A percentile compares a stretch with the other conserved stretches of the same genome.
Evolutionary conservation across 1,139 yeast genomes (phyloP).

Genomic region (Candida frijolesensis): DNA sequence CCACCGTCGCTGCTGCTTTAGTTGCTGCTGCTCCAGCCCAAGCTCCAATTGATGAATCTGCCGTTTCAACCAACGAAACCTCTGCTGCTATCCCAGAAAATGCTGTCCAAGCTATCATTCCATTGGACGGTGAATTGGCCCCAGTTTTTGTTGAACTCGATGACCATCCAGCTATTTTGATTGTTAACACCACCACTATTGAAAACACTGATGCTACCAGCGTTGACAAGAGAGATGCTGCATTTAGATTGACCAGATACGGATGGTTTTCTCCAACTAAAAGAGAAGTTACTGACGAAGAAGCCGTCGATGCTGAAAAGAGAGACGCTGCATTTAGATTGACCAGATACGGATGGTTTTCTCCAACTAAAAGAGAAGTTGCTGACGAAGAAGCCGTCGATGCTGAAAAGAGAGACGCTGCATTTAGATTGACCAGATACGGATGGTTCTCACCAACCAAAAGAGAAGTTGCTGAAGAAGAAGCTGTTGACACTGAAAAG

Average conservation of each 20-base stretch:
- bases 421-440: conserved; percentile 6
- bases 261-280: conserved; percentile 15
- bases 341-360: conserved; percentile 12
- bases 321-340: conserved; percentile 5
- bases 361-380: conserved; percentile 13
- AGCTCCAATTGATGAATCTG: conserved; percentile 5
- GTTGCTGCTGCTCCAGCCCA: conserved; percentile 15
- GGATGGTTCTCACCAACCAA: conserved; percentile 11
- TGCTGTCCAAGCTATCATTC: conserved; percentile 11
- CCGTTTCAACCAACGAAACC: conserved; percentile 4
- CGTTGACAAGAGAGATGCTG: conserved; percentile 11
- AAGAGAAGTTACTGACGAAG: conserved; percentile 12
- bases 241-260: conserved; percentile 12
- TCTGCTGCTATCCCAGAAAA: conserved; percentile 11
- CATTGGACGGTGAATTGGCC: conserved; percentile 10
- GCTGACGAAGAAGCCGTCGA: conserved; percentile 1
- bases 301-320: background rate
- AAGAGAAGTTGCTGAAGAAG: conserved; percentile 8
- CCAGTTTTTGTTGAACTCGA: conserved; percentile 9
- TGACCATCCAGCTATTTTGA: conserved; percentile 8
- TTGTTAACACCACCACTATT: conserved; percentile 10
- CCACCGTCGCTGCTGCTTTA: conserved; percentile 12
- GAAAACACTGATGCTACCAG: background rate
- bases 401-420: conserved; percentile 6
- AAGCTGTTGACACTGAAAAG: background rate